phyloP scores from a whole-genome alignment of 2,329 filamentous ascomycete genomes.

The Balansia obtecta region DNA sequence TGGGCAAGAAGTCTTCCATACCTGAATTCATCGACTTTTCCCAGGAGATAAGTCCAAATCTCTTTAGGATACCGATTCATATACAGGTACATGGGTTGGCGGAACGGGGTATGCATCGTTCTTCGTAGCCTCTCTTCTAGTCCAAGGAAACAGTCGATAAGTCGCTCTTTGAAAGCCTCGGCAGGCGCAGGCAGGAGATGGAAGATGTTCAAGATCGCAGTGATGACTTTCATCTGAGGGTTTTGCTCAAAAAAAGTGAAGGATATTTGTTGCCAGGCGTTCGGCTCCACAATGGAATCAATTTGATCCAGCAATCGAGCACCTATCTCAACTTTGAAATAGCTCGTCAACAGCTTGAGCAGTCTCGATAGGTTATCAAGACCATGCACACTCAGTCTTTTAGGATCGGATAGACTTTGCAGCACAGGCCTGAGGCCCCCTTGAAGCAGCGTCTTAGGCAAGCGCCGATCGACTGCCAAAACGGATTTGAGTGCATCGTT shows the following conservation, averaged over 20 bases:
- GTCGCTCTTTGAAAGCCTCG: slow-evolving; percentile 76
- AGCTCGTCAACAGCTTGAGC: slow-evolving; percentile 84
- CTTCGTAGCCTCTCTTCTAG: slow-evolving; percentile 75
- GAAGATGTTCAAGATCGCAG: slow-evolving; percentile 92
- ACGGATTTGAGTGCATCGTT: slow-evolving; percentile 84
- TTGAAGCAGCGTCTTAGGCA: slow-evolving; percentile 91
- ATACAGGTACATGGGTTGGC: slow-evolving; percentile 81
- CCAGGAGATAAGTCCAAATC: slow-evolving; percentile 68
- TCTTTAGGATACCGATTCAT: slow-evolving; percentile 88
- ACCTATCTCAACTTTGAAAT: slow-evolving; percentile 98
- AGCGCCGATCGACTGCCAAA: slow-evolving; percentile 73
- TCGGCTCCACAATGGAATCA: slow-evolving; percentile 74
- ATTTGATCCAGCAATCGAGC: slow-evolving; percentile 87
- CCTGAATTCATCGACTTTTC: slow-evolving; percentile 67
- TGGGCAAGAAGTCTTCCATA: slow-evolving; percentile 90
- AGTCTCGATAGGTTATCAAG: slow-evolving; percentile 84
- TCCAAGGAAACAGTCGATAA: slow-evolving; percentile 83
- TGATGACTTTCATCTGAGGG: slow-evolving; percentile 84
- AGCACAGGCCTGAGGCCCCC: slow-evolving; percentile 90
- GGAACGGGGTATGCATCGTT: slow-evolving; percentile 85
- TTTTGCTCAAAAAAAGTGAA: slow-evolving; percentile 94
- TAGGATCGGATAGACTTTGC: slow-evolving; percentile 88
- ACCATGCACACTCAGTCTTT: slow-evolving; percentile 77
- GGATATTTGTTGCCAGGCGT: slow-evolving; percentile 73
- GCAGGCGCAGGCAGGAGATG: slow-evolving; percentile 87